Evolutionary conservation across 2,329 filamentous ascomycete species (phyloP).

Genomic region (Colletotrichum orbiculare): DNA sequence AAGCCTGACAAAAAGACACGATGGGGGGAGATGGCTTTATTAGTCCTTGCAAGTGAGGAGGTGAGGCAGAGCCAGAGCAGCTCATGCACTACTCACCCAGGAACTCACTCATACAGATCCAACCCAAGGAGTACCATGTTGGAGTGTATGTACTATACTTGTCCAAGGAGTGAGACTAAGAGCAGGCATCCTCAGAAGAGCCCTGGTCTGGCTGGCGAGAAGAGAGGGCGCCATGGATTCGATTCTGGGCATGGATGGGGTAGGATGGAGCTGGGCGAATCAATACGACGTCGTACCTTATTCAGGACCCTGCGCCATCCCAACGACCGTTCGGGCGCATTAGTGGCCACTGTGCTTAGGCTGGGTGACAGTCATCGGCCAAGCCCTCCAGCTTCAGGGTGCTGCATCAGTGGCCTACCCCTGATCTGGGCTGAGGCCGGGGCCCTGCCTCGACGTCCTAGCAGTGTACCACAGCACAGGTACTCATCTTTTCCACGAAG

Average conservation of each 20-base stretch:
- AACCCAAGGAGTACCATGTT: no score
- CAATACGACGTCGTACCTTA: constrained; percentile 37
- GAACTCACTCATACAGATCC: not conserved
- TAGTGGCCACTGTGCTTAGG: constrained; percentile 8
- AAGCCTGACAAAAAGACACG: constrained; percentile 2
- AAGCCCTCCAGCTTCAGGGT: constrained; percentile 19
- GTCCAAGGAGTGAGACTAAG: no score
- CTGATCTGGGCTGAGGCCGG: constrained; percentile 10
- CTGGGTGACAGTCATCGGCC: constrained; percentile 24
- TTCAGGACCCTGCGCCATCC: constrained; percentile 33
- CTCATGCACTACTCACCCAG: not conserved
- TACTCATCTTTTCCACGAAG: no score
- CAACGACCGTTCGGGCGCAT: no score
- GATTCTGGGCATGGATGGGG: constrained; percentile 5
- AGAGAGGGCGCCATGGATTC: no score
- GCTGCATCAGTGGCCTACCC: constrained; percentile 18
- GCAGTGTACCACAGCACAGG: no score
- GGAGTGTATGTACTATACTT: no score
- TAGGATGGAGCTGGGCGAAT: constrained; percentile 30
- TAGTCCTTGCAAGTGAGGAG: constrained; percentile 18
- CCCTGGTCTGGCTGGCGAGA: no score
- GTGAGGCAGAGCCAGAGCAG: constrained; percentile 27
- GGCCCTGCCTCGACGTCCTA: no score
- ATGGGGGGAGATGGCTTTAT: constrained; percentile 34
- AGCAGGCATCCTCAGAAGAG: no score